These are phyloP conservation scores for Apostasia shenzhenica DNA, from an alignment of 106 monocot species.

Conservation along the genomic window DNA sequence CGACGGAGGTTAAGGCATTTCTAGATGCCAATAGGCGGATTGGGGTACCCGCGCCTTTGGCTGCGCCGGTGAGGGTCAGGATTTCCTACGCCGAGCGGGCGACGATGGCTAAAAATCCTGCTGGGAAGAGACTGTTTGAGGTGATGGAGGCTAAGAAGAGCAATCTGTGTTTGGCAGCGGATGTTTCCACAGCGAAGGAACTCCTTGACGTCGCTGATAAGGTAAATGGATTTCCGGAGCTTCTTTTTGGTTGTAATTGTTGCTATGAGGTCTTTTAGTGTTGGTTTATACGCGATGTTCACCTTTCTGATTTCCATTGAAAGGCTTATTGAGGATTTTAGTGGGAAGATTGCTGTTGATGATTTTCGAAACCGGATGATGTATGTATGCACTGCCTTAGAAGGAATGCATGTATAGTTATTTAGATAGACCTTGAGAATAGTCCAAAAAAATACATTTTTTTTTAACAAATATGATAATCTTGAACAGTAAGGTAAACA, in stretches of 20 bases:
- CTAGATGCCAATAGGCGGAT: slow-evolving; percentile 60
- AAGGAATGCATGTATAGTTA: too few species aligned
- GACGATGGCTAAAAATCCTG: slow-evolving; percentile 51
- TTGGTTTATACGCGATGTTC: not conserved
- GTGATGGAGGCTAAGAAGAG: slow-evolving; percentile 86
- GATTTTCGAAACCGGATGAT: too few species aligned
- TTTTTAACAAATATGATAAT: too few species aligned
- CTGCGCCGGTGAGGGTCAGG: slow-evolving; percentile 19
- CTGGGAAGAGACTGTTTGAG: slow-evolving; percentile 79
- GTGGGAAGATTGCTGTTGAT: too few species aligned
- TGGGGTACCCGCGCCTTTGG: slow-evolving; percentile 26
- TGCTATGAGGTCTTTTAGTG: not conserved
- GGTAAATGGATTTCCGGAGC: slow-evolving; percentile 25
- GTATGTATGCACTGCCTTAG: too few species aligned
- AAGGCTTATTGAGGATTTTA: too few species aligned
- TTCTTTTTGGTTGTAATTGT: not conserved
- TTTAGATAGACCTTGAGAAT: too few species aligned
- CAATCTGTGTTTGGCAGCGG: slow-evolving; percentile 84
- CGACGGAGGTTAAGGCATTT: slow-evolving; percentile 55
- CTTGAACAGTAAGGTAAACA: too few species aligned
- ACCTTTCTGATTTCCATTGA: too few species aligned
- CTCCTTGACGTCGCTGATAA: slow-evolving; percentile 74
- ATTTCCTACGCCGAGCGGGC: slow-evolving; percentile 63
- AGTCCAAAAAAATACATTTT: too few species aligned
- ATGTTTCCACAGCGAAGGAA: slow-evolving; percentile 75